phyloP scores from a whole-genome alignment of 2,329 filamentous ascomycete species.

The Zasmidium cellare region DNA sequence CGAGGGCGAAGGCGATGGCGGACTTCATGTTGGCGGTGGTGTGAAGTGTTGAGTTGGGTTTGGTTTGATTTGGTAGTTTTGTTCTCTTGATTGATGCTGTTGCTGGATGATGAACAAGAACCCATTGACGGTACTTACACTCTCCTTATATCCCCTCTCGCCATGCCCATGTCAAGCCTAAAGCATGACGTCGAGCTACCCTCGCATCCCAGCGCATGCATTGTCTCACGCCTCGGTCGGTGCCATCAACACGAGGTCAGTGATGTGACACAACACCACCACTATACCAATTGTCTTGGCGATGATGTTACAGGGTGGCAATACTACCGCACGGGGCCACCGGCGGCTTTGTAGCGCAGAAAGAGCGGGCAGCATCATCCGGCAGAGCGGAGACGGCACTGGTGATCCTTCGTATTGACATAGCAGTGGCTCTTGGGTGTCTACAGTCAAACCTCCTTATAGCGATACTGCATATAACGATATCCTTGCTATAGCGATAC shows the following conservation, averaged over 20 bases:
- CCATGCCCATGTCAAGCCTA: background rate
- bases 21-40: conserved; percentile 28
- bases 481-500: too few relatives aligned
- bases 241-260: background rate
- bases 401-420: background rate
- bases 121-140: background rate
- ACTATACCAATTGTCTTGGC: background rate
- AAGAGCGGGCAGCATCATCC: background rate
- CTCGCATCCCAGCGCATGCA: background rate
- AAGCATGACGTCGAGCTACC: background rate
- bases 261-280: background rate
- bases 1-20: conserved; percentile 18
- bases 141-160: background rate
- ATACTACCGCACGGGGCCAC: background rate
- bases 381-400: background rate
- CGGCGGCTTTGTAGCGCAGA: background rate
- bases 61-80: background rate
- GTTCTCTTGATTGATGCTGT: background rate
- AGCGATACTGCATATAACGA: too few relatives aligned
- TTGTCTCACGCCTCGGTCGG: too few relatives aligned
- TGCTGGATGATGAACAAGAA: background rate
- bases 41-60: background rate
- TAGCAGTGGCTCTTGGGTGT: background rate
- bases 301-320: background rate
- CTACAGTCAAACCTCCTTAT: too few relatives aligned